Evolutionary conservation across 257 asterid species (phyloP).

Genomic region (Solanum infundibuliforme): DNA sequence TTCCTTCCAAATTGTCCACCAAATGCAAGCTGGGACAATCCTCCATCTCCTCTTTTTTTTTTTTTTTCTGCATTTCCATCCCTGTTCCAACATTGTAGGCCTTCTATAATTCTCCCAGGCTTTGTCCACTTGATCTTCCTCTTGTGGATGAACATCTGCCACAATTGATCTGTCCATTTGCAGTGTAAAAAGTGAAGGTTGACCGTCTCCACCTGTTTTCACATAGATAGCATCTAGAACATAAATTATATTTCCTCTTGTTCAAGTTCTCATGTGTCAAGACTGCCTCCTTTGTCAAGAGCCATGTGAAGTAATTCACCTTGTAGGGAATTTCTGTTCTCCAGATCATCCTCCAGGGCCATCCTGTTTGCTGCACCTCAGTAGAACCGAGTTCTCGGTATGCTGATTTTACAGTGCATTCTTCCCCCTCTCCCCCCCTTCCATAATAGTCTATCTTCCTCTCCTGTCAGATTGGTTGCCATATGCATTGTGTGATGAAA

Average conservation of each 20-base stretch:
- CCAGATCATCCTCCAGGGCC: background rate
- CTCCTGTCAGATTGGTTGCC: background rate
- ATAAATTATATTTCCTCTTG: too few relatives aligned
- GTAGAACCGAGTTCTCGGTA: background rate
- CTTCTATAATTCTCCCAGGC: too few relatives aligned
- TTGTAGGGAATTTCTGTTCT: background rate
- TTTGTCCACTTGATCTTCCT: too few relatives aligned
- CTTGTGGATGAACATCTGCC: too few relatives aligned
- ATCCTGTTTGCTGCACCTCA: background rate
- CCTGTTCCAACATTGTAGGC: too few relatives aligned
- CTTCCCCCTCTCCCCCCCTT: background rate
- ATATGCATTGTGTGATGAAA: background rate
- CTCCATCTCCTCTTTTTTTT: background rate
- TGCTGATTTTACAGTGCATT: background rate
- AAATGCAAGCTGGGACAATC: background rate
- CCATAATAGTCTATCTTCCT: background rate
- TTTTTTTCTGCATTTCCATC: background rate
- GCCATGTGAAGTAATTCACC: background rate
- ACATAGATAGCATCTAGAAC: too few relatives aligned
- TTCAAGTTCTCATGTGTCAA: background rate
- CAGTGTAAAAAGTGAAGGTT: too few relatives aligned
- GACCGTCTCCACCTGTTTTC: too few relatives aligned
- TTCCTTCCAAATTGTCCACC: background rate
- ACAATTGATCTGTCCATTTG: too few relatives aligned
- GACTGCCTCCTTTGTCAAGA: background rate